A percentile compares a stretch with the other conserved stretches of the same genome.
Conservation (phyloP, 495 filamentous ascomycete genomes). For the Lepidopterella palustris region DNA sequence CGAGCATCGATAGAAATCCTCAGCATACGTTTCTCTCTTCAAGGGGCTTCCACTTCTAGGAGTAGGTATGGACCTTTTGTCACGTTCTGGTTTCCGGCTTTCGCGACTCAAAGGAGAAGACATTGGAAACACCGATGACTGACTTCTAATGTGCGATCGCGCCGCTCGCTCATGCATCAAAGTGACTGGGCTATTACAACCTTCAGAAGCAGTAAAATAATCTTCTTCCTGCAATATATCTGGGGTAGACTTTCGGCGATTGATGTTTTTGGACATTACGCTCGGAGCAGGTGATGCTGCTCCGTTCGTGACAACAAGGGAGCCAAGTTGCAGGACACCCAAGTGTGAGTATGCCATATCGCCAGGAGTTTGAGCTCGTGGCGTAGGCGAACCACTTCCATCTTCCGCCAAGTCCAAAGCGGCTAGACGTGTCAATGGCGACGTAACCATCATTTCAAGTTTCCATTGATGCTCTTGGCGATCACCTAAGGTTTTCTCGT, state of each 20-base stretch:
- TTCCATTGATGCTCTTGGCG: constrained; percentile 15
- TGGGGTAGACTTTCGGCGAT: constrained; percentile 8
- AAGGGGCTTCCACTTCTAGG: constrained; percentile 16
- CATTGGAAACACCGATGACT: constrained; percentile 12
- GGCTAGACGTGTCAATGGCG: constrained; percentile 19
- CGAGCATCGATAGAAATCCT: background rate
- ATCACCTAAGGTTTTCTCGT: constrained; percentile 3
- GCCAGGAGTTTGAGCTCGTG: constrained; percentile 31
- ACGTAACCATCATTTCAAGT: constrained; percentile 20
- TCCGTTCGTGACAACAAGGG: constrained; percentile 37
- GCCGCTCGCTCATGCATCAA: background rate
- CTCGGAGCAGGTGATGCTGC: constrained; percentile 36
- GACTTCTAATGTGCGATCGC: constrained; percentile 9
- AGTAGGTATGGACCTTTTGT: background rate
- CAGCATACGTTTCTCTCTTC: constrained; percentile 1
- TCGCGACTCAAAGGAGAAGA: constrained; percentile 8
- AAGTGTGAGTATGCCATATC: constrained; percentile 33
- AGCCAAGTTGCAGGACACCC: constrained; percentile 34
- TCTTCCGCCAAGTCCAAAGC: constrained; percentile 29
- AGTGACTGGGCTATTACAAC: constrained; percentile 4
- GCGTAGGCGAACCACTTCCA: constrained; percentile 12
- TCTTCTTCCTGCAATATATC: constrained; percentile 23
- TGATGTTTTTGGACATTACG: background rate
- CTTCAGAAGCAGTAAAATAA: constrained; percentile 30
- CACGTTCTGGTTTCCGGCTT: background rate